Base-by-base conservation (phyloP, 2,329 filamentous ascomycete genomes). In the Stagonosporopsis chrysanthemi region DNA sequence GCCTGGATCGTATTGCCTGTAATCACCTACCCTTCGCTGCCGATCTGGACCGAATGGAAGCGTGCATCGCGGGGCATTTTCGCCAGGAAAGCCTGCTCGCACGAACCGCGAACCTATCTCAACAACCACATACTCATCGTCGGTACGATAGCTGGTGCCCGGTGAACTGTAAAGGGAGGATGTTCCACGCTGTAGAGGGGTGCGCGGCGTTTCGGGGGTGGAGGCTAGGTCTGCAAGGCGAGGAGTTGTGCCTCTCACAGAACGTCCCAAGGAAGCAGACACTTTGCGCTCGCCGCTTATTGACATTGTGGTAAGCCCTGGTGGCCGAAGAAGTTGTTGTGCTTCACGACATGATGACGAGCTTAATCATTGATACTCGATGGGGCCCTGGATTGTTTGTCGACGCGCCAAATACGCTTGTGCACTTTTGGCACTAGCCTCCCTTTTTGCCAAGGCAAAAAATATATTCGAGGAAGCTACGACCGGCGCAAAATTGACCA, bases 41-140 rank as follows among this genome's bases (percentile, higher is more conserved):
- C 90, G 84, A 61, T 93, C 89, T 0, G 91, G 91, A 0, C 87
- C 86, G 74, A 92, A 94, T 22, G 84, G 81, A 22, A 93, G 79
- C 14, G 84, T 82, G 74, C 94, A 96, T 65, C 84, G 79, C 15
- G 92, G 92, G 3, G 82, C 78, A 40, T 88, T 84, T 75, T 97
- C 93, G 48, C 93, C 93, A 6, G 93, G 91, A 72, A 97, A 95
- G 0, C 95, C 95, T 9, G 90, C 88, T 41, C 90, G 87, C 24
- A 98, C 76, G 75, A 87, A 89, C 22, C 94, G 86, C 9, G 90
- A 85, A 1, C 92, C 93, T 33, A 98, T 75, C 74, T 98, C 92
- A 48, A 97, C 81, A 39, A 99, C 84, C 6, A 89, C 82, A 65
- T 97, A 95, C 70, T 99, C 95, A 68, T 97, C 92, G 55, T 86